Evolutionary conservation across 805 yeast species (phyloP), one percentile per base, ranked within the genome.

Genomic region (Candida wancherniae): DNA sequence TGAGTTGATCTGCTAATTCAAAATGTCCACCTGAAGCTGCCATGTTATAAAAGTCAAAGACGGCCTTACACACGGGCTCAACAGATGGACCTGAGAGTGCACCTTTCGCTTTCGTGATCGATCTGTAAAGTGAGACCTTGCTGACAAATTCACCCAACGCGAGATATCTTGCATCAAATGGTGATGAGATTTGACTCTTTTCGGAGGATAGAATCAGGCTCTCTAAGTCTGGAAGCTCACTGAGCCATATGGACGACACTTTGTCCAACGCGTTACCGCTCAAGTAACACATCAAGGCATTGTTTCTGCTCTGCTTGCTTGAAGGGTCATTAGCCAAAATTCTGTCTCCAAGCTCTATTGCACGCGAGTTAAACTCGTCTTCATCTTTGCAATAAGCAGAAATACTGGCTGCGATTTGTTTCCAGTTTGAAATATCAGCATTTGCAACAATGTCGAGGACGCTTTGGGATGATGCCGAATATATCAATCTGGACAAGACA

Each of bases 21-120:
- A 85, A 79, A 42, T 84, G 77, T 16, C 97, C 97, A 50, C 71
- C 77, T 16, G 86, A 77, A 4, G 95, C 81, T 34, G 87, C 77
- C 37, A 82, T 64, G 43, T 75, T 78, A 26, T 94, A 79, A 56
- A 83, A 92, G 57, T 92, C 97, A 42, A 85, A 67, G 39, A 84
- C 76, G 3, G 80, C 79, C 22, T 67, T 66, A 45, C 78, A 72
- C 31, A 79, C 60, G 1, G 66, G 67, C 23, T 63, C 73, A 25
- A 73, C 58, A 9, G 71, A 63, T 12, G 71, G 64, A 8, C 71
- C 65, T 1, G 64, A 44, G 22, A 64, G 48, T 10, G 53, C 53
- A 3, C 67, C 60, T 5, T 40, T 53, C 42, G 41, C 45, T 28
- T 61, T 61, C 20, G 71, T 51, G 24, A 71, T 64, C 17, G 80